Conservation (phyloP, 768 basidiomycete genomes). For the Pleurotus ostreatus region DNA sequence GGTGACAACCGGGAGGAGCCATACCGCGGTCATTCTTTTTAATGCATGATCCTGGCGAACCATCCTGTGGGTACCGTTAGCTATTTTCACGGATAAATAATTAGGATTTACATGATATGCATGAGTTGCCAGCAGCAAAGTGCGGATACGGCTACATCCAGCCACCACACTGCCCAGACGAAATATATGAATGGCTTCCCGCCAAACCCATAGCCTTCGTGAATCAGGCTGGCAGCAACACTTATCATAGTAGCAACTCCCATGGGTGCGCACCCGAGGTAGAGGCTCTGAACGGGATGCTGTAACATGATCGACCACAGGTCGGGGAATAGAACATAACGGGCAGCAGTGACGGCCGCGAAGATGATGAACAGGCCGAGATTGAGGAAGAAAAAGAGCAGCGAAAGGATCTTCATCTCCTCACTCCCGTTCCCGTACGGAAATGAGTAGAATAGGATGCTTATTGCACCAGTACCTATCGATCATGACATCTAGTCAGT, state of each 20-base stretch:
- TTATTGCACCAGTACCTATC: slow-evolving; percentile 46
- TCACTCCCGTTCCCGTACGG: slow-evolving; percentile 45
- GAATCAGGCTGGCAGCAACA: slow-evolving; percentile 34
- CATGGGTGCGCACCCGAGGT: slow-evolving; percentile 42
- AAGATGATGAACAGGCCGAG: slow-evolving; percentile 42
- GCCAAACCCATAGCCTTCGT: slow-evolving; percentile 40
- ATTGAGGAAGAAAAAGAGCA: slow-evolving; percentile 26
- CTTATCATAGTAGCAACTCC: slow-evolving; percentile 49
- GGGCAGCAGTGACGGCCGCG: slow-evolving; percentile 29
- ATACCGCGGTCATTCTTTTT: slow-evolving; percentile 52
- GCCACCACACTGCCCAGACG: slow-evolving; percentile 7
- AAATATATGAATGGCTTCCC: slow-evolving; percentile 44
- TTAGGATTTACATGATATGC: slow-evolving; percentile 56
- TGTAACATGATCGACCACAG: slow-evolving; percentile 42
- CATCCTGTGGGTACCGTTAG: slow-evolving; percentile 35
- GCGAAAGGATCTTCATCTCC: slow-evolving; percentile 29
- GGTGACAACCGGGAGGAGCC: slow-evolving; percentile 77
- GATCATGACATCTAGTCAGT: neutral
- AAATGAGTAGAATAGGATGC: slow-evolving; percentile 51
- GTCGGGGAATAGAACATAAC: slow-evolving; percentile 37
- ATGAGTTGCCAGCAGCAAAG: slow-evolving; percentile 60
- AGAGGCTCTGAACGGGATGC: slow-evolving; percentile 49
- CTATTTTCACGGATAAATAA: neutral
- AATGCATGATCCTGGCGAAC: slow-evolving; percentile 52
- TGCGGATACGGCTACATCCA: slow-evolving; percentile 3